These are phyloP conservation scores for Rhizophora apiculata DNA, from an alignment of 345 rosid genomes.

Conservation along the genomic window DNA sequence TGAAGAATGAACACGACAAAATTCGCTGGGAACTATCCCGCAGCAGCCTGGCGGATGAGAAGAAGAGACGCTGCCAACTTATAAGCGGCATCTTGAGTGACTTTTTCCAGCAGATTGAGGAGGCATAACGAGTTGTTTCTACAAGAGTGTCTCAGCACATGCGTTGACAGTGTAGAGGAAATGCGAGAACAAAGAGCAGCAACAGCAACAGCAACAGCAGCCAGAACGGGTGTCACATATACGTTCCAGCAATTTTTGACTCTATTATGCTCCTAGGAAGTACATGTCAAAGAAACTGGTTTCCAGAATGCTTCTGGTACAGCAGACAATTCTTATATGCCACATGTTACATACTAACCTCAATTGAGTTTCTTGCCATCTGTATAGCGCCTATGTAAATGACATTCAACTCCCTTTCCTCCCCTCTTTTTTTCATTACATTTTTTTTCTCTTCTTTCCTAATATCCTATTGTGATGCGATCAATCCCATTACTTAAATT, in stretches of 20 bases:
- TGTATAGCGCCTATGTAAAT: too few relatives aligned
- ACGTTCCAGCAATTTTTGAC: constrained; percentile 27
- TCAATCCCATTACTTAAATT: too few relatives aligned
- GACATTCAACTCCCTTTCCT: too few relatives aligned
- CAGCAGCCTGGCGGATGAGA: constrained; percentile 92
- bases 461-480: too few relatives aligned
- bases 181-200: constrained; percentile 62
- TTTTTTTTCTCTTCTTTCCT: too few relatives aligned
- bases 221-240: constrained; percentile 39
- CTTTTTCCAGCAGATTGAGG: constrained; percentile 88
- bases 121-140: constrained; percentile 73
- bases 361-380: too few relatives aligned
- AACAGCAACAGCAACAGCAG: constrained; percentile 44
- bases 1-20: constrained; percentile 89
- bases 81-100: constrained; percentile 88
- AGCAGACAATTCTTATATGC: neutral
- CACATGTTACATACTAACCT: too few relatives aligned
- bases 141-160: constrained; percentile 81
- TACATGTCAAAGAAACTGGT: constrained; percentile 13
- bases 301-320: constrained; percentile 3
- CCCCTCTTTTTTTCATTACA: too few relatives aligned
- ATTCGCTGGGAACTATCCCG: constrained; percentile 84
- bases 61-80: constrained; percentile 81
- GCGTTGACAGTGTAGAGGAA: constrained; percentile 66
- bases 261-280: neutral